A percentile compares a stretch with the other conserved stretches of the same genome.
Conservation (phyloP, 2,329 filamentous ascomycete genomes). For the Incumbomyces delicatus region DNA sequence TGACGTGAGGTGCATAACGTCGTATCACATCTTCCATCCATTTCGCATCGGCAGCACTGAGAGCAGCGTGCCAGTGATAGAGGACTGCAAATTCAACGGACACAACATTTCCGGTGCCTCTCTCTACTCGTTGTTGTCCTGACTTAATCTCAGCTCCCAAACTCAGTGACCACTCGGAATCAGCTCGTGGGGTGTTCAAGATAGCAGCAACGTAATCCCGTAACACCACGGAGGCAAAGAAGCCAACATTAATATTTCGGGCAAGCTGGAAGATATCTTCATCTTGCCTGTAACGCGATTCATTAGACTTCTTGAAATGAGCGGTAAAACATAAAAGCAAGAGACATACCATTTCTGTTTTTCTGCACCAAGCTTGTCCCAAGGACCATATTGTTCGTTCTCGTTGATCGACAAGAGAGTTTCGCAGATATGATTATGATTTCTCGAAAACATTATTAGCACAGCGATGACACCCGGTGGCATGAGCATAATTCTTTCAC, state of each 20-base stretch:
- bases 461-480: slow-evolving; percentile 37
- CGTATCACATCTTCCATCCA: slow-evolving; percentile 37
- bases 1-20: slow-evolving; percentile 28
- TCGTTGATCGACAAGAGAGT: slow-evolving; percentile 35
- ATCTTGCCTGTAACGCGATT: slow-evolving; percentile 31
- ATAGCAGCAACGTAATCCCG: slow-evolving; percentile 40
- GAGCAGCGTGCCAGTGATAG: slow-evolving; percentile 39
- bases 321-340: background rate
- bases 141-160: slow-evolving; percentile 39
- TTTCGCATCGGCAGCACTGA: slow-evolving; percentile 35
- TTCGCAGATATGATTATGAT: slow-evolving; percentile 37
- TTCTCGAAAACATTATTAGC: slow-evolving; percentile 36
- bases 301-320: slow-evolving; percentile 10
- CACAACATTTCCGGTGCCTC: slow-evolving; percentile 36
- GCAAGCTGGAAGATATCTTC: slow-evolving; percentile 40
- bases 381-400: slow-evolving; percentile 33
- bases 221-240: slow-evolving; percentile 37
- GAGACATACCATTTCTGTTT: slow-evolving; percentile 30
- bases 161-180: slow-evolving; percentile 38
- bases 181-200: slow-evolving; percentile 35
- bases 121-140: slow-evolving; percentile 30
- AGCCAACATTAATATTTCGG: slow-evolving; percentile 40
- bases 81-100: slow-evolving; percentile 39
- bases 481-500: slow-evolving; percentile 40
- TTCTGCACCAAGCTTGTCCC: slow-evolving; percentile 29